Evolutionary conservation across 2,329 filamentous ascomycete species (phyloP).

Genomic region (Botrytis tulipae): DNA sequence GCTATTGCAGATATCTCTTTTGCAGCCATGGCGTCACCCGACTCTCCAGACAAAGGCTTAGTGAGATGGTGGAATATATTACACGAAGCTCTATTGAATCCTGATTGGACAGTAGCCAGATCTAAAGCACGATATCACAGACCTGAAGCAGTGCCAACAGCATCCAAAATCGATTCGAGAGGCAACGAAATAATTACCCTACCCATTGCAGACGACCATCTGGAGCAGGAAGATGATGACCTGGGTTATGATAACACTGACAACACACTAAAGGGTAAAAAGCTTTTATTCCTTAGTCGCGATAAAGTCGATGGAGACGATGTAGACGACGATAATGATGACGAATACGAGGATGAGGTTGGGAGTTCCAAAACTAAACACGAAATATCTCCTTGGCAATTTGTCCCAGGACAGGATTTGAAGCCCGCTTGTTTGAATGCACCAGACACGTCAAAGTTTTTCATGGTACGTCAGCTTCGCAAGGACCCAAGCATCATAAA

Average conservation of each 20-base stretch:
- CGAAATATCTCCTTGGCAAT: constrained; percentile 19
- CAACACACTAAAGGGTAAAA: background rate
- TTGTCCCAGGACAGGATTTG: constrained; percentile 19
- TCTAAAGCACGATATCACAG: background rate
- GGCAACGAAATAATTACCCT: background rate
- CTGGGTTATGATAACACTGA: constrained; percentile 2
- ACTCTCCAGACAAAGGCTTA: background rate
- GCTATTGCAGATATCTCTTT: background rate
- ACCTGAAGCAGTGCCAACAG: background rate
- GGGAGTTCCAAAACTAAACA: background rate
- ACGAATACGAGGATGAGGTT: background rate
- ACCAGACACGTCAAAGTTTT: constrained; percentile 24
- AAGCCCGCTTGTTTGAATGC: background rate
- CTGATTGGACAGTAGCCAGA: background rate
- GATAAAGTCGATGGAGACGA: background rate
- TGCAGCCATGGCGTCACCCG: background rate
- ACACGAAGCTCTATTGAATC: background rate
- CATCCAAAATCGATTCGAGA: background rate
- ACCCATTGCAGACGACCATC: background rate
- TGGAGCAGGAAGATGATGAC: background rate
- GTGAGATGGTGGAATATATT: background rate
- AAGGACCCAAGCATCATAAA: constrained; percentile 2
- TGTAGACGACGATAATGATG: background rate
- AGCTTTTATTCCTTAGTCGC: background rate
- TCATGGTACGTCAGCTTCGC: constrained; percentile 18